These are phyloP conservation scores for Moesziomyces sp. DNA, from an alignment of 1,284 basidiomycete genomes.

Conservation along the genomic window DNA sequence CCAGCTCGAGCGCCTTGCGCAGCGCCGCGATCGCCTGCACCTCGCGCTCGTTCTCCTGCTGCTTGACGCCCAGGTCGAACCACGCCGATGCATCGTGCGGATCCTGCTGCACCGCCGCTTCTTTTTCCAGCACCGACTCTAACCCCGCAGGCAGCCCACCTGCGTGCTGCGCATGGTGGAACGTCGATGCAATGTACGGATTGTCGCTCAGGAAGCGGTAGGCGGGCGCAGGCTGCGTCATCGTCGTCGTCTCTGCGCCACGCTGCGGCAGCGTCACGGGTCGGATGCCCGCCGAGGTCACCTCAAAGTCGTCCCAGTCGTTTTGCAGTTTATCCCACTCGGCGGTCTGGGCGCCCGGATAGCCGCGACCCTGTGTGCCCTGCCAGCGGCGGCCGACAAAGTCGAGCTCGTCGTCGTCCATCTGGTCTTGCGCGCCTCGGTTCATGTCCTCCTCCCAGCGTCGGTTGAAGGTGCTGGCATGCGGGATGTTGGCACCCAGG, in stretches of 20 bases:
- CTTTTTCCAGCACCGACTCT: constrained; percentile 76
- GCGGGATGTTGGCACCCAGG: constrained; percentile 49
- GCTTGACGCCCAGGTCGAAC: constrained; percentile 93
- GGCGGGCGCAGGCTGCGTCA: constrained; percentile 41
- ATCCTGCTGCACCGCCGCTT: constrained; percentile 86
- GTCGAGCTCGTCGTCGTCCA: constrained; percentile 66
- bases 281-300: constrained; percentile 41
- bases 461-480: constrained; percentile 35
- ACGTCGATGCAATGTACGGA: constrained; percentile 56
- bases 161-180: constrained; percentile 40
- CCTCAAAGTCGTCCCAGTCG: constrained; percentile 77
- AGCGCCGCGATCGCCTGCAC: constrained; percentile 88
- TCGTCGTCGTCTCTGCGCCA: constrained; percentile 4
- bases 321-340: constrained; percentile 79
- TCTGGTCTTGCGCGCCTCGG: constrained; percentile 14
- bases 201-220: constrained; percentile 64
- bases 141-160: constrained; percentile 44
- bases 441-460: constrained; percentile 57
- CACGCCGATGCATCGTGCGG: constrained; percentile 80
- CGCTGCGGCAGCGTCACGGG: constrained; percentile 40
- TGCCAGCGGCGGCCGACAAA: constrained; percentile 66
- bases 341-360: constrained; percentile 57
- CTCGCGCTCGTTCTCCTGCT: constrained; percentile 98
- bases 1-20: constrained; percentile 81
- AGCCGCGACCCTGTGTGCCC: constrained; percentile 55